phyloP scores from a whole-genome alignment of 2,329 filamentous ascomycete genomes.

The Neospermospora avenae region DNA sequence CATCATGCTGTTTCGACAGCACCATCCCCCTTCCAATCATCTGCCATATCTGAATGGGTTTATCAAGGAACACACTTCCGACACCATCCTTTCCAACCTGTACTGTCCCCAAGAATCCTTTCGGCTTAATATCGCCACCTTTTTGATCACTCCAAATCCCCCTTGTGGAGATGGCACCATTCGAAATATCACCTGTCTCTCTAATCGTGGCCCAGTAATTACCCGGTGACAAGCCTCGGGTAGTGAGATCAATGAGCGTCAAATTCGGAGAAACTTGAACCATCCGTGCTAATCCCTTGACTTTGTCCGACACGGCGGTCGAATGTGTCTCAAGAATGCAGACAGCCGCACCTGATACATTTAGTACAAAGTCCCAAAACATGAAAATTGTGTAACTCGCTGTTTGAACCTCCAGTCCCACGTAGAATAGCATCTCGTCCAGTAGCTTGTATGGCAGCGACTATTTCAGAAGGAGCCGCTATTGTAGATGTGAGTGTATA shows the following conservation, averaged over 20 bases:
- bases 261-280: constrained; percentile 78
- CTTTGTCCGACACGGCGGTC: constrained; percentile 56
- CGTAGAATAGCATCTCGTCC: constrained; percentile 92
- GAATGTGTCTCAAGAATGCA: constrained; percentile 91
- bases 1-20: constrained; percentile 64
- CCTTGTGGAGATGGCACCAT: constrained; percentile 79
- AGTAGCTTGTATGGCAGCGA: constrained; percentile 81
- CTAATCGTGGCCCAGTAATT: constrained; percentile 82
- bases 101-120: constrained; percentile 70
- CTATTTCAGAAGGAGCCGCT: constrained; percentile 85
- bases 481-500: constrained; percentile 3
- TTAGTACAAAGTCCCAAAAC: constrained; percentile 9
- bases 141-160: constrained; percentile 64
- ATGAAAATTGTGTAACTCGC: constrained; percentile 48
- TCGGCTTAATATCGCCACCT: constrained; percentile 41
- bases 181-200: constrained; percentile 80
- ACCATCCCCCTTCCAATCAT: constrained; percentile 92
- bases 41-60: constrained; percentile 87
- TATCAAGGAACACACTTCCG: constrained; percentile 78
- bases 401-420: constrained; percentile 80
- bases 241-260: constrained; percentile 83
- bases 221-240: constrained; percentile 77
- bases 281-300: constrained; percentile 87
- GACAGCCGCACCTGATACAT: constrained; percentile 67
- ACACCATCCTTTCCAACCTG: constrained; percentile 72